Conservation (phyloP, 176 grass and related monocot species). For the Aegilops speltoides region DNA sequence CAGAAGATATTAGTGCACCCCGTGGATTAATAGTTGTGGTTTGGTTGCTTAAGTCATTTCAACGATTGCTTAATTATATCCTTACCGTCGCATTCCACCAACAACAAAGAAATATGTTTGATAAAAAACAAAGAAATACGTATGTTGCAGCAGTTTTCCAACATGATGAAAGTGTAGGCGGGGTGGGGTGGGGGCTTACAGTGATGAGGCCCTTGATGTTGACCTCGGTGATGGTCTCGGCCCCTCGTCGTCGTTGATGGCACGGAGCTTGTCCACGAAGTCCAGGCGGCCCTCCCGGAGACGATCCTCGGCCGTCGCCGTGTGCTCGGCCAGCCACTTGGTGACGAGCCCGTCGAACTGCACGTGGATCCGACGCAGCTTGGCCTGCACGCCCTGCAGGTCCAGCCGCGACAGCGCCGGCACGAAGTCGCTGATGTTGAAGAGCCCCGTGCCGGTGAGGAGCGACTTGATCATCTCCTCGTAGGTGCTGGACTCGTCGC, state of each 20-base stretch:
- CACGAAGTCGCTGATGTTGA: conserved; percentile 90
- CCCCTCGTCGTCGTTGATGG: conserved; percentile 30
- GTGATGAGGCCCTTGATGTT: conserved; percentile 94
- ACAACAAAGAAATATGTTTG: no score
- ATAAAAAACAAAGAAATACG: no score
- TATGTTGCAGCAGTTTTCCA: no score
- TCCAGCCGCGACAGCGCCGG: conserved; percentile 73
- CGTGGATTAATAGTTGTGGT: no score
- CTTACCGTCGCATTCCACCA: no score
- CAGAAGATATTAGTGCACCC: no score
- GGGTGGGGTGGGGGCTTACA: conserved; percentile 39
- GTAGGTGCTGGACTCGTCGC: conserved; percentile 66
- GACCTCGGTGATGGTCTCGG: conserved; percentile 63
- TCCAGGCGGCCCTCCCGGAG: conserved; percentile 37
- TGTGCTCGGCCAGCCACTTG: conserved; percentile 56
- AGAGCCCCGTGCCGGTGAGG: conserved; percentile 65
- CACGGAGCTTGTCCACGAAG: conserved; percentile 70
- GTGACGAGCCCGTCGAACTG: conserved; percentile 72
- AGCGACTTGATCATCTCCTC: conserved; percentile 84
- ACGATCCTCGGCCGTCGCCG: conserved; percentile 53
- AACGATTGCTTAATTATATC: no score
- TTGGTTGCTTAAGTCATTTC: no score
- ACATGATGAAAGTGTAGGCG: background rate
- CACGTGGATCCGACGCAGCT: conserved; percentile 55
- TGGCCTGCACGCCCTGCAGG: conserved; percentile 80